Evolutionary conservation across 139 green algal genomes (phyloP).

Genomic region (Coccomyxa sp.): DNA sequence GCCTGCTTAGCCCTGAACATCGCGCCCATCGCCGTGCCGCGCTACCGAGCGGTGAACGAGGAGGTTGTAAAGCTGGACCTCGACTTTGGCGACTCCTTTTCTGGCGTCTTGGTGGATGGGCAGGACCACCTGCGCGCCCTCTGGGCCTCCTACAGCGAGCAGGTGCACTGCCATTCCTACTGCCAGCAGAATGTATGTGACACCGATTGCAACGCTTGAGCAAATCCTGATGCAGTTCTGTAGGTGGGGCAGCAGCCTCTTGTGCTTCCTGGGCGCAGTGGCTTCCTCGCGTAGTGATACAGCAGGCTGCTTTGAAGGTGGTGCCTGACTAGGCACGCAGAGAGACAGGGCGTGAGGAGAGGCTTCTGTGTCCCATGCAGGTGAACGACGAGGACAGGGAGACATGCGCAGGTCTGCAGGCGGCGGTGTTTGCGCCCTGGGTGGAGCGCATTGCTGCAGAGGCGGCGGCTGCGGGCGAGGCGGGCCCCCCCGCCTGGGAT

Average conservation of each 20-base stretch:
- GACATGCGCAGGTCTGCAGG: conserved; percentile 64
- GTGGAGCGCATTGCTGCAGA: conserved; percentile 21
- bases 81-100: conserved; percentile 83
- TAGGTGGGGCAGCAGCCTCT: too few relatives aligned
- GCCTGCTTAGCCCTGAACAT: conserved; percentile 54
- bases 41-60: conserved; percentile 79
- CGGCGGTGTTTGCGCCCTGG: conserved; percentile 58
- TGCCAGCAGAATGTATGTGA: too few relatives aligned
- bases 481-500: neutral
- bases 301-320: too few relatives aligned
- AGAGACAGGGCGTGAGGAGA: too few relatives aligned
- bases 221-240: too few relatives aligned
- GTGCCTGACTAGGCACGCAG: too few relatives aligned
- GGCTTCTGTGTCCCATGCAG: too few relatives aligned
- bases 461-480: too few relatives aligned
- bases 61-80: conserved; percentile 89
- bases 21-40: conserved; percentile 59
- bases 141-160: conserved; percentile 79
- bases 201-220: too few relatives aligned
- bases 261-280: too few relatives aligned
- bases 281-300: too few relatives aligned
- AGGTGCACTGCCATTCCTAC: too few relatives aligned
- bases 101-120: conserved; percentile 73
- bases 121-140: conserved; percentile 62
- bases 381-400: conserved; percentile 66